Base-by-base conservation (phyloP, 768 basidiomycete species). In the Collybia nuda region DNA sequence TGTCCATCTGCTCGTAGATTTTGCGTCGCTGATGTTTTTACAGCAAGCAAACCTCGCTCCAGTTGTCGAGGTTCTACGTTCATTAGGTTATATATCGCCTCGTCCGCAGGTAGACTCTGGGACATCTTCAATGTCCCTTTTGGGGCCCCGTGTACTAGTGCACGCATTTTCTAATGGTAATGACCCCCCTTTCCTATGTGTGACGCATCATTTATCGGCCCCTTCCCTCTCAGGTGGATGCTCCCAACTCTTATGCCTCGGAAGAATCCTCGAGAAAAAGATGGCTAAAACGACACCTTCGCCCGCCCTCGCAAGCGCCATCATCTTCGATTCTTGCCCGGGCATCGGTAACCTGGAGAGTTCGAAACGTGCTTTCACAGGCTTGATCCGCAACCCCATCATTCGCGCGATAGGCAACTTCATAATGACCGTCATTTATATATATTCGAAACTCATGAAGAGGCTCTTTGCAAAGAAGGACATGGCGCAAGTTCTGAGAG, bases 101-200 rank as follows among this genome's bases (percentile, higher is more conserved):
- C 49, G 15, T 14, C 40, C 40, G 11, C 48, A 43, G 12, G 43
- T 35, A 26, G 40, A 22, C 11, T 19, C 22, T 6, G 39, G 23
- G 35, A 14, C n/a, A 14, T 17, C 21, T 14, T 41, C 37, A 36
- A 36, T 45, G 8, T 52, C 32, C 17, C 44, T 6, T 35, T 43
- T 37, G 21, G 40, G 47, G 38, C 70, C 69, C 26, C 65, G 72
- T 15, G 62, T 79, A 15, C 61, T 81, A 12, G 63, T 74, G 0
- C 79, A 81, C 41, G 57, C 65, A 9, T 81, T 81, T 51, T 79
- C 78, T 0, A 79, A 79, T 36, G 79, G 77, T 75, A 49, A 26
- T 3, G 24, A 26, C 24, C n/a, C n/a, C n/a, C n/a, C n/a, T 38
- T 58, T 54, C 22, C 15, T 24, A 2, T 19, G 7, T 21, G 37